Percentiles rank a stretch among this genome's conserved stretches.
These are phyloP conservation scores for Puccinia polysora DNA, from an alignment of 1,284 basidiomycete species.

Conservation along the genomic window DNA sequence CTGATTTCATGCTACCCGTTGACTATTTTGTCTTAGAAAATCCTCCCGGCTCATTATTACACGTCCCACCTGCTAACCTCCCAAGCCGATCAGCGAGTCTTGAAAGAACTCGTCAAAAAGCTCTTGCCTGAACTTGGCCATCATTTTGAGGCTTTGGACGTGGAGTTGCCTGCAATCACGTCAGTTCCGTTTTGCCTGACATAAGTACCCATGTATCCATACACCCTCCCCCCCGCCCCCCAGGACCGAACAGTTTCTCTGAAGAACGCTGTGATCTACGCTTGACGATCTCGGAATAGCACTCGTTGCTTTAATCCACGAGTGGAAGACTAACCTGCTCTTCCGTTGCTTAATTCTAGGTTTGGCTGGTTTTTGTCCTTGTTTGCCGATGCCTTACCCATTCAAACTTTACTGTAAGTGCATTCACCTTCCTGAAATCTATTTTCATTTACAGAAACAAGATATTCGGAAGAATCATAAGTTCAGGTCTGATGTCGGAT, in stretches of 20 bases:
- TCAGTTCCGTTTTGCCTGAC: neutral
- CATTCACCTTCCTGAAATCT: conserved; percentile 47
- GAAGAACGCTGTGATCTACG: neutral
- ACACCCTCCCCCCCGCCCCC: too few relatives aligned
- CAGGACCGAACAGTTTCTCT: too few relatives aligned
- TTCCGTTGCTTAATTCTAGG: conserved; percentile 4
- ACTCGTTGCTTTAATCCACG: neutral
- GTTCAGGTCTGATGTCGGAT: neutral
- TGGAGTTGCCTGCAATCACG: conserved; percentile 88
- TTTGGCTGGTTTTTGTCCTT: conserved; percentile 97
- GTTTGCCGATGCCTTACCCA: conserved; percentile 92
- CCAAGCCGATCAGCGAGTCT: conserved; percentile 84
- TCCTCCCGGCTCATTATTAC: conserved; percentile 55
- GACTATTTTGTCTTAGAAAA: conserved; percentile 48
- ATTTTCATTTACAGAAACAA: neutral
- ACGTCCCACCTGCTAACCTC: conserved; percentile 62
- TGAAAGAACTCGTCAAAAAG: conserved; percentile 78
- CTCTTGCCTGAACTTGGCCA: conserved; percentile 67
- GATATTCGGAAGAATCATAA: conserved; percentile 36
- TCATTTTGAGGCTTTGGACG: conserved; percentile 72
- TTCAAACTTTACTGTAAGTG: conserved; percentile 63
- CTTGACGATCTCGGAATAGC: neutral
- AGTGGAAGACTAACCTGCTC: too few relatives aligned
- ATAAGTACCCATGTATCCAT: too few relatives aligned
- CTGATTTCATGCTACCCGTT: neutral